phyloP scores from a whole-genome alignment of 1,284 basidiomycete species.

The Polyporus tsugae region DNA sequence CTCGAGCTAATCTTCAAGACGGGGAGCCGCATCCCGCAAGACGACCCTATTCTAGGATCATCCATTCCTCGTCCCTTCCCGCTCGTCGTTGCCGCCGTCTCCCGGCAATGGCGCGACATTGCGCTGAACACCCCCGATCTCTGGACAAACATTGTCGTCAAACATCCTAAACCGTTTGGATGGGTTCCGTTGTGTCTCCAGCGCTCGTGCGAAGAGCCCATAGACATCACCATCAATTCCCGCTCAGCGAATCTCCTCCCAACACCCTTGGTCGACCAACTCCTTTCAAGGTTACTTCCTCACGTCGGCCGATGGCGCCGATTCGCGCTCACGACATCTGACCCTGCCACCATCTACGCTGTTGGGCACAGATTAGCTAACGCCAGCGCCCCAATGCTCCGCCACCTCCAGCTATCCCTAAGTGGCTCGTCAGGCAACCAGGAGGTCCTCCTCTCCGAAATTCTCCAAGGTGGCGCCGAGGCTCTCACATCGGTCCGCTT shows the following conservation, averaged over 20 bases:
- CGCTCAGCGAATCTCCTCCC: conserved; percentile 29
- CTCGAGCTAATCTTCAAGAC: conserved; percentile 32
- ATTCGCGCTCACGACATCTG: conserved; percentile 35
- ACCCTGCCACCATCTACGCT: conserved; percentile 31
- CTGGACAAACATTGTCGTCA: conserved; percentile 40
- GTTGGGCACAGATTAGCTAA: conserved; percentile 32
- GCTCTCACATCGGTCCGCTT: conserved; percentile 37
- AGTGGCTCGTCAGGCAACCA: conserved; percentile 37
- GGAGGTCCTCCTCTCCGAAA: conserved; percentile 33
- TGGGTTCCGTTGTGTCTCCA: conserved; percentile 36
- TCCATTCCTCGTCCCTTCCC: conserved; percentile 33
- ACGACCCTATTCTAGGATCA: conserved; percentile 30
- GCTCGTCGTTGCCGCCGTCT: conserved; percentile 39
- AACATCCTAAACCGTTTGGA: conserved; percentile 30
- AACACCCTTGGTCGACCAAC: conserved; percentile 26
- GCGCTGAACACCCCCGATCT: conserved; percentile 37
- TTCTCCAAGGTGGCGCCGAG: conserved; percentile 36
- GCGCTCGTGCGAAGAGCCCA: conserved; percentile 29
- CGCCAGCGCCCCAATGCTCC: conserved; percentile 32
- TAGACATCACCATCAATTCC: conserved; percentile 40
- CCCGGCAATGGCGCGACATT: conserved; percentile 40
- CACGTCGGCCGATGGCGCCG: conserved; percentile 36
- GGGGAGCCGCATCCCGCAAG: conserved; percentile 31
- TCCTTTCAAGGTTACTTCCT: conserved; percentile 29
- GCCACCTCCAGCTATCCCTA: conserved; percentile 37